A percentile compares a stretch with the other conserved stretches of the same genome.
These are phyloP conservation scores for Candolleomyces aberdarensis DNA, from an alignment of 768 basidiomycete genomes.

Conservation along the genomic window DNA sequence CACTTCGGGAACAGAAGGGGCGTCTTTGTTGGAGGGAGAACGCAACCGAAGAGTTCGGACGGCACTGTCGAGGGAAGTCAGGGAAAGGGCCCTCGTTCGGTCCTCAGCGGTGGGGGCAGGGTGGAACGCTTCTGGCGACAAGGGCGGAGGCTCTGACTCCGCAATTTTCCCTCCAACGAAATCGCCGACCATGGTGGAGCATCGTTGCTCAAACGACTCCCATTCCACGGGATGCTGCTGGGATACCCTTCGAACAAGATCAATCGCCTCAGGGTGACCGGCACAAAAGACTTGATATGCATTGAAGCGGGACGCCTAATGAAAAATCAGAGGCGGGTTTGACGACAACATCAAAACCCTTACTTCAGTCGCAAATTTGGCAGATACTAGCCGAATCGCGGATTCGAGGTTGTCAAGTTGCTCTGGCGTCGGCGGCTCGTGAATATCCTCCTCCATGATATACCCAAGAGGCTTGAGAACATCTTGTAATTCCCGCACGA, in stretches of 20 bases:
- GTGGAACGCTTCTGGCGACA: background rate
- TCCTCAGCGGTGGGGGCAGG: conserved; percentile 11
- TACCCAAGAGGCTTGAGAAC: conserved; percentile 54
- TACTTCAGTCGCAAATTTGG: conserved; percentile 60
- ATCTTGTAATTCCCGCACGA: conserved; percentile 52
- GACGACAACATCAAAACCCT: conserved; percentile 7
- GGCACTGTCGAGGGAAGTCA: conserved; percentile 49
- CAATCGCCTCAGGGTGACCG: conserved; percentile 78
- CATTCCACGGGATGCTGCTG: conserved; percentile 69
- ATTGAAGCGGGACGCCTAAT: conserved; percentile 68
- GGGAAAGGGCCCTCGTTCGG: conserved; percentile 41
- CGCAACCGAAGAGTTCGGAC: conserved; percentile 35
- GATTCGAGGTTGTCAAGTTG: conserved; percentile 34
- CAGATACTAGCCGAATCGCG: conserved; percentile 48
- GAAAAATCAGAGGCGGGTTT: conserved; percentile 4
- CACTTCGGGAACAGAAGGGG: conserved; percentile 19
- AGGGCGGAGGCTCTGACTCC: conserved; percentile 17
- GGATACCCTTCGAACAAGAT: conserved; percentile 65
- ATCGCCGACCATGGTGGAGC: conserved; percentile 51
- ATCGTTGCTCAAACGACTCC: conserved; percentile 80
- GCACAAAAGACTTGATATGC: conserved; percentile 87
- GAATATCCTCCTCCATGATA: conserved; percentile 26
- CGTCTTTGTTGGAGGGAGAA: conserved; percentile 32
- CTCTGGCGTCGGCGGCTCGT: conserved; percentile 13
- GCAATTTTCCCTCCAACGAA: conserved; percentile 23